phyloP scores from a whole-genome alignment of 768 basidiomycete species.

The Leucocoprinus leucothites region DNA sequence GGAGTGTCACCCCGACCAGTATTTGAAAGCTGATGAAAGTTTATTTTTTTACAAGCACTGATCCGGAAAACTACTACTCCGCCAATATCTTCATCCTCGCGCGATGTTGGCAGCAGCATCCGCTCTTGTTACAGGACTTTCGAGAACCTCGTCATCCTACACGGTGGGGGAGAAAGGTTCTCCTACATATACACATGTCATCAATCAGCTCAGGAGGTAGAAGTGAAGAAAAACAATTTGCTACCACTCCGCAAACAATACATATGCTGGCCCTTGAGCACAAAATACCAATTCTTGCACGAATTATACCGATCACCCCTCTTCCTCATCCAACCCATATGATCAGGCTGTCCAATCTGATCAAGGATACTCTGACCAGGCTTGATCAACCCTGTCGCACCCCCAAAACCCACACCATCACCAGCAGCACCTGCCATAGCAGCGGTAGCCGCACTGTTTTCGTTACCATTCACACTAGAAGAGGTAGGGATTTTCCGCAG shows the following conservation, averaged over 20 bases:
- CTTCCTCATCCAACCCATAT: slow-evolving; percentile 94
- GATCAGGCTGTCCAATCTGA: slow-evolving; percentile 89
- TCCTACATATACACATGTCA: slow-evolving; percentile 47
- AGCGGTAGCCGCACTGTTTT: not conserved
- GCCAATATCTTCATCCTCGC: slow-evolving; percentile 85
- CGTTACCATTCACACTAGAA: slow-evolving; percentile 23
- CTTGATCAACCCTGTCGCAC: slow-evolving; percentile 14
- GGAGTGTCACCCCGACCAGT: no score
- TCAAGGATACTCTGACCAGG: slow-evolving; percentile 75
- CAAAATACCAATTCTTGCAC: slow-evolving; percentile 91
- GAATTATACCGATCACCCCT: slow-evolving; percentile 88
- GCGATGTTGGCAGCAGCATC: no score
- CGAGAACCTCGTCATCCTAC: no score
- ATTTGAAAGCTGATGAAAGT: no score
- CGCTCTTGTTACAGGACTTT: no score
- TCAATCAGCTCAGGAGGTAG: not conserved
- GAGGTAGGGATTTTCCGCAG: slow-evolving; percentile 61
- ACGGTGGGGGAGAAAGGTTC: no score
- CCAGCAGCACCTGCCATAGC: slow-evolving; percentile 12
- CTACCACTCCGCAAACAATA: slow-evolving; percentile 83
- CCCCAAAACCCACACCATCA: not conserved
- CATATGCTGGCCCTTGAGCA: slow-evolving; percentile 88
- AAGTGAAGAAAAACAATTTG: slow-evolving; percentile 39
- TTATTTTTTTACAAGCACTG: no score
- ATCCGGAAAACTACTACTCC: slow-evolving; percentile 93